phyloP scores from a whole-genome alignment of 768 basidiomycete species.

The Auricularia sp. region DNA sequence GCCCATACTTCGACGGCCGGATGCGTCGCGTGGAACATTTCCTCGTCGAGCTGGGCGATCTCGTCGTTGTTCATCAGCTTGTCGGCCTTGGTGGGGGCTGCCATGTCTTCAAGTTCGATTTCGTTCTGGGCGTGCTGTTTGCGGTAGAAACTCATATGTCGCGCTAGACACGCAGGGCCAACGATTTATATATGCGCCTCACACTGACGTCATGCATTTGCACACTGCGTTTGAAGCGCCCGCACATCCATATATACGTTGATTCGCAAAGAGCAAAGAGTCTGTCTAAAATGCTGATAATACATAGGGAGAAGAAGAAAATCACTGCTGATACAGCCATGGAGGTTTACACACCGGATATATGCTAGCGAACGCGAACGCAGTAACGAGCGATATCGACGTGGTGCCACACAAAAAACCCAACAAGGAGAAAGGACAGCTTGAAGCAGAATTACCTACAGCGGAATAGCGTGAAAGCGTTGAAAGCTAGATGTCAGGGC shows the following conservation, averaged over 20 bases:
- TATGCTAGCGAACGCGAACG: neutral
- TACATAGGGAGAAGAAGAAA: neutral
- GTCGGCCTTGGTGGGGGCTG: neutral
- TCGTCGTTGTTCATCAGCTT: neutral
- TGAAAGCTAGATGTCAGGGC: neutral
- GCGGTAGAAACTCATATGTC: neutral
- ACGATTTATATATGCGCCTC: neutral
- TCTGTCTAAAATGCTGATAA: neutral
- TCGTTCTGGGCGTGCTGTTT: neutral
- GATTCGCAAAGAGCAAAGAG: neutral
- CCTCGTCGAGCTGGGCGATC: conserved; percentile 2
- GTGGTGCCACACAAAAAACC: neutral
- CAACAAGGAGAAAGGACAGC: neutral
- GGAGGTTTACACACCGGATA: neutral
- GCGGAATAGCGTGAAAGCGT: neutral
- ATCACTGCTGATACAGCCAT: neutral
- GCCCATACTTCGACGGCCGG: neutral
- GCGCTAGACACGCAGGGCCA: neutral
- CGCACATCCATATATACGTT: neutral
- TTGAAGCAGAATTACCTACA: neutral
- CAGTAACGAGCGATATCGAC: too few species aligned
- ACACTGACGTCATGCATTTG: neutral
- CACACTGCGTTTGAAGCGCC: neutral
- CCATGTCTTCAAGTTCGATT: neutral
- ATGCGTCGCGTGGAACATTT: neutral